phyloP scores from a whole-genome alignment of 2,329 filamentous ascomycete species.

The Paecilomyces sp. region DNA sequence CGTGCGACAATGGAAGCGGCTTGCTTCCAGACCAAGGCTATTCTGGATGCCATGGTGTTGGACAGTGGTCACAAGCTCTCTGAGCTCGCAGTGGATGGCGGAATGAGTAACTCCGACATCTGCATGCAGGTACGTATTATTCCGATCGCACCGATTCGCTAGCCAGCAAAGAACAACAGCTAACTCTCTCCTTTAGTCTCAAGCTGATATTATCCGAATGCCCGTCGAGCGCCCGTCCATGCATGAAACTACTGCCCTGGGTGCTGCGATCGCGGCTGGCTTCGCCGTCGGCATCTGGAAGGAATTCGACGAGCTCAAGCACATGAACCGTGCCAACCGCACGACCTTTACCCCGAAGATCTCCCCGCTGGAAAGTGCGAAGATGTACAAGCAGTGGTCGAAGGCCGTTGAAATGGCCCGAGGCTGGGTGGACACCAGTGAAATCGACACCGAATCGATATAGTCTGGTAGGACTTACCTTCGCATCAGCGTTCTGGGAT shows the following conservation, averaged over 20 bases:
- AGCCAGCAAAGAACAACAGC: not conserved
- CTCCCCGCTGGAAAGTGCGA: constrained; percentile 48
- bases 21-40: constrained; percentile 88
- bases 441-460: constrained; percentile 13
- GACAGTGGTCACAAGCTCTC: constrained; percentile 71
- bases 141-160: not conserved
- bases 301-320: constrained; percentile 63
- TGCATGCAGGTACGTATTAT: constrained; percentile 65
- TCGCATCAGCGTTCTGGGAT: not conserved
- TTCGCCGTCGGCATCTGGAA: constrained; percentile 75
- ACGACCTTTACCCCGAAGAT: constrained; percentile 65
- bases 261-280: constrained; percentile 83
- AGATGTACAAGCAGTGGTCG: constrained; percentile 65
- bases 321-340: constrained; percentile 64
- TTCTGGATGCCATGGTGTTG: constrained; percentile 83
- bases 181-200: constrained; percentile 46
- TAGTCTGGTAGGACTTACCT: constrained; percentile 1
- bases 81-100: constrained; percentile 76
- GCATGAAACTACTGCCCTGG: constrained; percentile 84
- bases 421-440: constrained; percentile 51
- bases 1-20: constrained; percentile 85
- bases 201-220: constrained; percentile 79
- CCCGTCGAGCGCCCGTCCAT: constrained; percentile 77
- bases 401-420: constrained; percentile 72
- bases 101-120: constrained; percentile 80